A percentile compares a stretch with the other conserved stretches of the same genome.
phyloP scores from a whole-genome alignment of 2,329 filamentous ascomycete genomes.

The Macrophomina tecta region DNA sequence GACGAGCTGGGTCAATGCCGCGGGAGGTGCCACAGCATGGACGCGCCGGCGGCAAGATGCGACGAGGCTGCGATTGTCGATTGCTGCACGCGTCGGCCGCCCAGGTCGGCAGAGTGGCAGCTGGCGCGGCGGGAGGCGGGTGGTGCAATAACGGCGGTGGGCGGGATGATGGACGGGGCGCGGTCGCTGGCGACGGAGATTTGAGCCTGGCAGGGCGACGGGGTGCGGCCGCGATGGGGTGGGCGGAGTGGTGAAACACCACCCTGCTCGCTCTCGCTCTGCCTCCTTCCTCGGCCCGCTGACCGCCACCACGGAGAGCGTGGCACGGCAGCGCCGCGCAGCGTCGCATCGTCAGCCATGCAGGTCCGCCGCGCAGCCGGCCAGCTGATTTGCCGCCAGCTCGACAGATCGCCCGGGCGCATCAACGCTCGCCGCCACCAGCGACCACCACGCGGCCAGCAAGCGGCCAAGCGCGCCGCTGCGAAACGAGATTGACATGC shows the following conservation, averaged over 20 bases:
- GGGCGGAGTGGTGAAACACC: slow-evolving; percentile 16
- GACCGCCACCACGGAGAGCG: slow-evolving; percentile 18
- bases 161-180: neutral
- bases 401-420: slow-evolving; percentile 10
- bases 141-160: slow-evolving; percentile 1
- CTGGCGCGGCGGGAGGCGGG: neutral
- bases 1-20: neutral
- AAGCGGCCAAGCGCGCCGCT: neutral
- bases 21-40: slow-evolving; percentile 23
- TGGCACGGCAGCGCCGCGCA: slow-evolving; percentile 23
- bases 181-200: neutral
- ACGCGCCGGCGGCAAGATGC: neutral
- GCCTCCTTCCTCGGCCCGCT: slow-evolving; percentile 5
- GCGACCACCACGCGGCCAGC: slow-evolving; percentile 7
- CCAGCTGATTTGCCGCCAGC: neutral
- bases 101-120: neutral
- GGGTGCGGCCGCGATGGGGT: slow-evolving; percentile 1
- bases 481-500: slow-evolving; percentile 10
- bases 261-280: slow-evolving; percentile 2
- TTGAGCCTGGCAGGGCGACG: slow-evolving; percentile 1
- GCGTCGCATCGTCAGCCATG: neutral
- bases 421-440: neutral
- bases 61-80: neutral
- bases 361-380: neutral
- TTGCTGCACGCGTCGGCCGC: slow-evolving; percentile 6